Conservation (phyloP, 2,329 filamentous ascomycete genomes). For the Pseudodiploospora longispora region DNA sequence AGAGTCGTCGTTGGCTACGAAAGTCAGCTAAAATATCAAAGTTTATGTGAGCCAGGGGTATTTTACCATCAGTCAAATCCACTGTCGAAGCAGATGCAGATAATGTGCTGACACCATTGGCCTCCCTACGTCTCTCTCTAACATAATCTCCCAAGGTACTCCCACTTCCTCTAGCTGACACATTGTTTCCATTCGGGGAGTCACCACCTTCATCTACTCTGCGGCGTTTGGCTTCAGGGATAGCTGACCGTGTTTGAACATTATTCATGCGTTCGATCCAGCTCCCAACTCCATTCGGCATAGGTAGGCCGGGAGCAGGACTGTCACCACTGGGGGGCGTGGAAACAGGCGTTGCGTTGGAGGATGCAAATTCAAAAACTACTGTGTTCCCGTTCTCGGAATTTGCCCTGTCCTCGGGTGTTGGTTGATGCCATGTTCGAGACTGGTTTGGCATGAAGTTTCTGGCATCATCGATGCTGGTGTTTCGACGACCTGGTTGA, state of each 20-base stretch:
- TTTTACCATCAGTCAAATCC: slow-evolving; percentile 50
- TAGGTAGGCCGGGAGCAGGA: slow-evolving; percentile 11
- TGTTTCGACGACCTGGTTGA: slow-evolving; percentile 27
- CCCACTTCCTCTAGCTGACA: slow-evolving; percentile 32
- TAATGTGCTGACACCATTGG: slow-evolving; percentile 15
- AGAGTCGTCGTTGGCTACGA: slow-evolving; percentile 36
- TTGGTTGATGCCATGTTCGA: slow-evolving; percentile 12
- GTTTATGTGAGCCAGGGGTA: neutral
- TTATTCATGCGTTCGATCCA: slow-evolving; percentile 73
- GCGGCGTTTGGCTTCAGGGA: slow-evolving; percentile 56
- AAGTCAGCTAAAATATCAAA: neutral
- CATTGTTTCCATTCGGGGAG: slow-evolving; percentile 28
- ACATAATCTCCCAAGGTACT: slow-evolving; percentile 59
- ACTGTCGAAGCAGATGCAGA: slow-evolving; percentile 36
- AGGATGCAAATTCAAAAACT: slow-evolving; percentile 35
- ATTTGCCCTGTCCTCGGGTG: slow-evolving; percentile 14
- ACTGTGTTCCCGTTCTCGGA: slow-evolving; percentile 23
- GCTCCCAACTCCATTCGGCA: slow-evolving; percentile 39
- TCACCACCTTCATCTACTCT: slow-evolving; percentile 44
- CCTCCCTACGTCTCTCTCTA: slow-evolving; percentile 48
- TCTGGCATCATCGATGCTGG: slow-evolving; percentile 19
- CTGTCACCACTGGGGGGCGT: slow-evolving; percentile 20
- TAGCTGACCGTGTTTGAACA: slow-evolving; percentile 55
- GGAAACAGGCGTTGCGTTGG: slow-evolving; percentile 19
- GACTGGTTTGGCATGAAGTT: slow-evolving; percentile 18